Base-by-base conservation (phyloP, 768 basidiomycete species). In the Termitomyces titanicus region DNA sequence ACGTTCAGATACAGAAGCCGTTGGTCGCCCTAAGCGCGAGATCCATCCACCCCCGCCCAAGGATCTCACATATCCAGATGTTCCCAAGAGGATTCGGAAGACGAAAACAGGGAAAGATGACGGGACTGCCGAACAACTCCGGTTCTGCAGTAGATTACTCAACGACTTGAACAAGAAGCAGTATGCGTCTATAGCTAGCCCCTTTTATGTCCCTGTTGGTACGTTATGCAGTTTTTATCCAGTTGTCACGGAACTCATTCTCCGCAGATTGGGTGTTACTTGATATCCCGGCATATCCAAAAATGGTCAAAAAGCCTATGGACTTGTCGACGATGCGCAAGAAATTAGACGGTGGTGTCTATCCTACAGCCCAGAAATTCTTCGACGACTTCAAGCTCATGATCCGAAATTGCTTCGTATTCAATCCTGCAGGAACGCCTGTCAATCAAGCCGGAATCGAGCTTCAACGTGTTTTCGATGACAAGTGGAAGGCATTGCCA, bases 151-250 rank as follows among this genome's bases (percentile, higher is more conserved):
- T 53, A 92, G 88, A 71, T 71, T 95, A 17, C 68, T 97, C 61
- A 75, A 72, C 54, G 89, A 94, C 58, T 66, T 98, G 57, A 75
- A 86, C 64, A 84, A 86, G 68, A 92, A 94, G 74, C 86, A 89
- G 65, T 84, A 93, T 63, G 85, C 77, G 65, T 64, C 71, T 34
- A 74, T 85, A 54, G 93, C 92, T 0, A 78, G 79, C 66, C 91
- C 92, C 5, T 99, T 99, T 74, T 89, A 95, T 62, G 89, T 92
- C 67, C 94, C 97, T 56, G 94, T 99, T 62, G 93, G 93, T 89
- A 68, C 68, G 88, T 84, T 60, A 40, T 18, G 43, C 35, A 29
- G 55, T 34, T 44, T 53, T 31, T 27, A 51, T 51, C 53, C 35
- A 54, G 53, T 58, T 22, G 61, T 51, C 25, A n/a, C n/a, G 0